phyloP scores from a whole-genome alignment of 2,329 filamentous ascomycete genomes.

The Alternaria panax region DNA sequence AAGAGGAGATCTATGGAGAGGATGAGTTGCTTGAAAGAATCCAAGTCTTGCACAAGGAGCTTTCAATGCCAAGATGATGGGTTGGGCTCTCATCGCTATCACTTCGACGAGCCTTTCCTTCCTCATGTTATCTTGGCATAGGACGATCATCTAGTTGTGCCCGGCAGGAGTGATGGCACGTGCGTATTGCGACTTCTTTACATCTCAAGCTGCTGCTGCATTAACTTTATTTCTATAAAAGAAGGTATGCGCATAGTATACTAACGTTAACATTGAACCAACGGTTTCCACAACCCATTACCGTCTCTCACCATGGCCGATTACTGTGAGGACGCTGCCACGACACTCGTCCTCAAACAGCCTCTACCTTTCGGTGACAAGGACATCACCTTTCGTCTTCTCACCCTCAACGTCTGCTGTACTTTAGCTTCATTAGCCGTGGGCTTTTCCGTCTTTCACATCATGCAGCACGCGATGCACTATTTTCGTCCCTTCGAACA shows the following conservation, averaged over 20 bases:
- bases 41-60: background rate
- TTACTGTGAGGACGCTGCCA: background rate
- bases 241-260: background rate
- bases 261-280: background rate
- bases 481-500: constrained; percentile 68
- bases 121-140: background rate
- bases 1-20: constrained; percentile 8
- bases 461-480: constrained; percentile 65
- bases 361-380: constrained; percentile 29
- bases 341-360: background rate
- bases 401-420: constrained; percentile 63
- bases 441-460: constrained; percentile 61
- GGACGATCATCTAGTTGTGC: background rate
- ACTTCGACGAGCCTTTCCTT: background rate
- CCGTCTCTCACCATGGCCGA: background rate
- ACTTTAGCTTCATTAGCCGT: constrained; percentile 62
- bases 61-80: background rate
- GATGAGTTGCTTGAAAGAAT: background rate
- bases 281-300: background rate
- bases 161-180: background rate
- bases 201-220: background rate
- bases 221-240: background rate
- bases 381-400: constrained; percentile 63
- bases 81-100: background rate
- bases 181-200: background rate